Evolutionary conservation across 192 early-diverging fungal genomes (phyloP).

Genomic region (Endogone sp.): DNA sequence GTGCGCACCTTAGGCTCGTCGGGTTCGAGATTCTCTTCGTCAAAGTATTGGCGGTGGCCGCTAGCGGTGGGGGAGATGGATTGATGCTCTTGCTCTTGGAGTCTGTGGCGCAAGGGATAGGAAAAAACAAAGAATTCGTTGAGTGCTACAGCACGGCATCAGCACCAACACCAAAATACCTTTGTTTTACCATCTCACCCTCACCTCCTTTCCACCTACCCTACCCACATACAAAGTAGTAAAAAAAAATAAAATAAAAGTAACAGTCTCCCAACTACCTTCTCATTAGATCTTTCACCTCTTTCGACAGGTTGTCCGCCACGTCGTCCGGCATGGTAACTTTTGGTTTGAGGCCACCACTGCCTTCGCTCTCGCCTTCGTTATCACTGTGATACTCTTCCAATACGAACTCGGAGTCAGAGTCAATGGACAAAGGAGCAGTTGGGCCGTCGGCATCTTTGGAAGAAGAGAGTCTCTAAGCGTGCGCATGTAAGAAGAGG

Average conservation of each 20-base stretch:
- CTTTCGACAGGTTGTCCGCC: slow-evolving; percentile 44
- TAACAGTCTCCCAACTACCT: slow-evolving; percentile 5
- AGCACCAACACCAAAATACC: too few species aligned
- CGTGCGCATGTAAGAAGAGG: too few species aligned
- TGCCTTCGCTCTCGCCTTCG: slow-evolving; percentile 12
- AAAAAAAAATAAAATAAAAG: too few species aligned
- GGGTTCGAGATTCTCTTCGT: slow-evolving; percentile 23
- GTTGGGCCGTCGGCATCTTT: neutral
- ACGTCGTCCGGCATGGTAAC: slow-evolving; percentile 2
- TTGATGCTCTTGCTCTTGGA: neutral
- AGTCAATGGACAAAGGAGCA: neutral
- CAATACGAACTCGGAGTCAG: slow-evolving; percentile 43
- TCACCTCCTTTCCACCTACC: neutral
- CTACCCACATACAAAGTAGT: too few species aligned
- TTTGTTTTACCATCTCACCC: too few species aligned
- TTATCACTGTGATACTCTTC: slow-evolving; percentile 67
- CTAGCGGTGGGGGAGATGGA: neutral
- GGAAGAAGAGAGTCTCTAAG: neutral
- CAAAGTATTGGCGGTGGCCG: neutral
- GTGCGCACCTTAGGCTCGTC: slow-evolving; percentile 36
- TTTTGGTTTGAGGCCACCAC: neutral
- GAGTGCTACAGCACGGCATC: too few species aligned
- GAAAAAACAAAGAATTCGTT: too few species aligned
- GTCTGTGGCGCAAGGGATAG: too few species aligned
- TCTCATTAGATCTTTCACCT: slow-evolving; percentile 50